Base-by-base conservation (phyloP, 148 eudicot genomes). In the Fagopyrum homotropicum region DNA sequence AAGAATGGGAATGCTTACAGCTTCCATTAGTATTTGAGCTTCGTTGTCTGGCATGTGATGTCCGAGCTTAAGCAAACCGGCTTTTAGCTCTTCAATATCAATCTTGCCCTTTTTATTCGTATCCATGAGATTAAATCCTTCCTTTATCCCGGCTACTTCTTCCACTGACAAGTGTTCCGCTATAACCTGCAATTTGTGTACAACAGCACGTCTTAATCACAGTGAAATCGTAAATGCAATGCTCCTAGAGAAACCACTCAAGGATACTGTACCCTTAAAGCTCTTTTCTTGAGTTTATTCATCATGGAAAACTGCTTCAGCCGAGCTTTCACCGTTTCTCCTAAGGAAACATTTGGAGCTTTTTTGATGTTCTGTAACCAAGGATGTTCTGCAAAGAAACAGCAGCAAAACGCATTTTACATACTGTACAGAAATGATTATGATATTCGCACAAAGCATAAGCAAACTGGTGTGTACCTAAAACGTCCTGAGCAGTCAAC, bases 201-300 rank as follows among this genome's bases (percentile, higher is more conserved):
- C 52, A n/a, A 47, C 45, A 45, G 17, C 12, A 7, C 14, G 50
- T 30, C 4, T 4, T 61, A 22, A 3, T 30, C 14, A 6, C n/a
- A 22, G 26, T 22, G 26, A 22, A 22, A 22, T 22, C 26, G 26
- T 22, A 22, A 22, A 22, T 22, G 26, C 26, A 22, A 22, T 22
- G 26, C 26, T 22, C 26, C 26, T 22, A 22, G 26, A 22, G 26
- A 22, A 22, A 22, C 26, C 26, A 22, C 26, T 22, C 26, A 22
- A 22, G 26, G 26, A 22, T 22, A 22, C 26, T 61, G 78, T 86
- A 92, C 97, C 92, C 84, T 84, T 45, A 92, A 77, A 79, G 97
- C 94, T 80, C 80, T 83, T 84, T 92, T 92, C 89, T 92, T 92
- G 69, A 92, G 89, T 79, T 89, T 92, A 85, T 92, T 92, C 94